These are phyloP conservation scores for Magnusiomyces tetraspermus DNA, from an alignment of 1,139 yeast genomes.

Conservation along the genomic window DNA sequence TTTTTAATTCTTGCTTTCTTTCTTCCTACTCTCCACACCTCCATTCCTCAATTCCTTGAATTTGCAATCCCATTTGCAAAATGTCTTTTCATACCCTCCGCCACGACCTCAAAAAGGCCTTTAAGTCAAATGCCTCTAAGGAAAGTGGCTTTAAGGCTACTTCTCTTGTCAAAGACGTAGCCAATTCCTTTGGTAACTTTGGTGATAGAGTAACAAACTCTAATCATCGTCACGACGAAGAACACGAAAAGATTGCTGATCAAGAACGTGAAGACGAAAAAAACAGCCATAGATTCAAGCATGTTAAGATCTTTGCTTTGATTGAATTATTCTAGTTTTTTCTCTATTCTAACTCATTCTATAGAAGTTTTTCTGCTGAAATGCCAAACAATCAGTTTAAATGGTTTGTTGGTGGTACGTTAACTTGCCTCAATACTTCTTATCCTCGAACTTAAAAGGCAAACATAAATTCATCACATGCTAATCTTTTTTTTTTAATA, in stretches of 20 bases:
- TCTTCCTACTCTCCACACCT: no score
- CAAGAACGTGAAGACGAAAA: slow-evolving; percentile 16
- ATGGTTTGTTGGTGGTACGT: slow-evolving; percentile 56
- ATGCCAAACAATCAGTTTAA: slow-evolving; percentile 50
- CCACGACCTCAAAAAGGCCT: slow-evolving; percentile 13
- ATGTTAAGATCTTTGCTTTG: not conserved
- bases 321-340: not conserved
- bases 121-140: slow-evolving; percentile 11
- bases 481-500: not conserved
- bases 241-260: slow-evolving; percentile 16
- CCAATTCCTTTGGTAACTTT: slow-evolving; percentile 14
- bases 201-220: slow-evolving; percentile 17
- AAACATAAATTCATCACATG: not conserved
- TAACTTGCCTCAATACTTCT: not conserved
- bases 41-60: not conserved
- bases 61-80: not conserved
- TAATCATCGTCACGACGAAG: slow-evolving; percentile 19
- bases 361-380: slow-evolving; percentile 43
- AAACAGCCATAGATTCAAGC: slow-evolving; percentile 14
- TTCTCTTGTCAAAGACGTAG: slow-evolving; percentile 11
- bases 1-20: not conserved
- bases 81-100: slow-evolving; percentile 15
- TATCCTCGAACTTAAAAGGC: not conserved
- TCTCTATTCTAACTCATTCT: not conserved
- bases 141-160: slow-evolving; percentile 9